A percentile compares a stretch with the other conserved stretches of the same genome.
Evolutionary conservation across 73 alveolate genomes (phyloP).

Genomic region (Tetrahymena malaccensis): DNA sequence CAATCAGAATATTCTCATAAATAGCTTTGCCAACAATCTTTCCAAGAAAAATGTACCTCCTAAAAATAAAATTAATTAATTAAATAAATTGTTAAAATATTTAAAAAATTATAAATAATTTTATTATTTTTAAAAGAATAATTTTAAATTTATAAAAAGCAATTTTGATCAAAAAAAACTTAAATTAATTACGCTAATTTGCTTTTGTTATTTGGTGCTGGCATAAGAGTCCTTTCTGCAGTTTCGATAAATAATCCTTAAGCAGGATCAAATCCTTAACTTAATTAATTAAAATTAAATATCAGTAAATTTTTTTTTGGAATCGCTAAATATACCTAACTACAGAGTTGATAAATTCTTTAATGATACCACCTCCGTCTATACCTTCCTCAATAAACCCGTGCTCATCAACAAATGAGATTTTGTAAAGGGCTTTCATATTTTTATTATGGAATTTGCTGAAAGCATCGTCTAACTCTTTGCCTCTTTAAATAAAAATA

Average conservation of each 20-base stretch:
- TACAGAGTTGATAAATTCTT: constrained; percentile 81
- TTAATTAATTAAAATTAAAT: not conserved
- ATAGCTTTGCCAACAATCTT: constrained; percentile 88
- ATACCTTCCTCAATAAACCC: constrained; percentile 87
- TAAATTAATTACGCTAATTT: constrained; percentile 54
- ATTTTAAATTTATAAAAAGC: too few relatives aligned
- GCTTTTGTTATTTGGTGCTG: constrained; percentile 52
- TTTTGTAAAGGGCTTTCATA: constrained; percentile 41
- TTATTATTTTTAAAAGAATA: too few relatives aligned
- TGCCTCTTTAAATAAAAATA: constrained; percentile 15
- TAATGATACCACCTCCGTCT: constrained; percentile 94
- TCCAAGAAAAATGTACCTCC: constrained; percentile 81
- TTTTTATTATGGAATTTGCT: constrained; percentile 42
- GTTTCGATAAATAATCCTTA: constrained; percentile 74
- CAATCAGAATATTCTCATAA: constrained; percentile 82
- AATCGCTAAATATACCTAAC: too few relatives aligned
- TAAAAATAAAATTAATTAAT: not conserved
- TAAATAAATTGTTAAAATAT: too few relatives aligned
- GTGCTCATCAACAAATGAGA: constrained; percentile 47
- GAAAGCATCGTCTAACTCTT: constrained; percentile 56
- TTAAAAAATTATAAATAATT: too few relatives aligned
- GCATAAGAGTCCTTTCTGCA: constrained; percentile 28
- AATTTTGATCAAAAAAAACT: not conserved
- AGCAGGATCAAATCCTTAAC: constrained; percentile 69
- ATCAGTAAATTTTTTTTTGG: too few relatives aligned